Base-by-base conservation (phyloP, 2,329 filamentous ascomycete genomes). In the Xylariaceae sp. region DNA sequence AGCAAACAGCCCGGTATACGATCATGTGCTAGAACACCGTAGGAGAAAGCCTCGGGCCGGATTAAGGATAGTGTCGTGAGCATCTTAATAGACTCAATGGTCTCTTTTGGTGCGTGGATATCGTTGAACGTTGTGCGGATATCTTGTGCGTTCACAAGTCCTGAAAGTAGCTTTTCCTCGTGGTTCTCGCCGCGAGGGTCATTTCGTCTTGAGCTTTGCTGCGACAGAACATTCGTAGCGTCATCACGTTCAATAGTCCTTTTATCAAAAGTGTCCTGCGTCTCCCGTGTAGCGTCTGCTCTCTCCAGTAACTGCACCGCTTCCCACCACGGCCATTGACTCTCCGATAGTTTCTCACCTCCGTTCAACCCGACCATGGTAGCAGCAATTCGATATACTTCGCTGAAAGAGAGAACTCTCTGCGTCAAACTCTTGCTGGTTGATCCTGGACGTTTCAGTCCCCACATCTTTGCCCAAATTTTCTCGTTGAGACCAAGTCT, bases 41-140 rank as follows among this genome's bases (percentile, higher is more conserved):
- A 98, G 10, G 83, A 84, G 67, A 97, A 98, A n/a, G 91, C 92
- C 51, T 97, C 91, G 0, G 93, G 93, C 0, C 92, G 83, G 40
- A 88, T 75, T 5, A 98, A 75, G 0, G 91, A 93, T 16, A 98
- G 73, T 1, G 88, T 88, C 0, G 93, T 98, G 40, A 97, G 76
- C 5, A 89, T 88, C 63, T 92, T 90, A 44, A 98, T 75, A 1
- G 91, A 86, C 19, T 93, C 88, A 22, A 94, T 86, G 2, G 89
- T 95, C 49, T 91, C 88, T 0, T 76, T 68, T 0, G 90, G 83
- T 2, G 85, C 89, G 57, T 95, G 88, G 17, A 98, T 86, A 62
- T 95, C 87, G 20, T 80, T 75, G 62, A 97, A 98, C 0, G 88
- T 94, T 0, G 88, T 94, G 50, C 83, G 83, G 54, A 98, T 88